Evolutionary conservation across 345 rosid genomes (phyloP).

Genomic region (Murraya paniculata): DNA sequence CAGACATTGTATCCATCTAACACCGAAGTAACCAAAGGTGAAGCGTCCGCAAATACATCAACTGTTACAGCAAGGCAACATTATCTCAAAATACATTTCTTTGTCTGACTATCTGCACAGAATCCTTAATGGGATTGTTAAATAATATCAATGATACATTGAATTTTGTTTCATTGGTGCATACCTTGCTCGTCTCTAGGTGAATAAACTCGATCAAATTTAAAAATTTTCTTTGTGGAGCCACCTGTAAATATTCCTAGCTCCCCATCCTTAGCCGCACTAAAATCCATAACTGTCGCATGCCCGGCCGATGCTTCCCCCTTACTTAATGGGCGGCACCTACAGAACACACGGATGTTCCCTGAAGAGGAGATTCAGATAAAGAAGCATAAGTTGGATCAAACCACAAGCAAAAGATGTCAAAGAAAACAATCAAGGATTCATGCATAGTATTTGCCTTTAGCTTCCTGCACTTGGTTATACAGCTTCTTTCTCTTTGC

Average conservation of each 20-base stretch:
- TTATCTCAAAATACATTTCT: not conserved
- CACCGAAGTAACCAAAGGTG: constrained; percentile 45
- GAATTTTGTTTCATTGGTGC: not conserved
- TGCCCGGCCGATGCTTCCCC: constrained; percentile 34
- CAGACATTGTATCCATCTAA: constrained; percentile 56
- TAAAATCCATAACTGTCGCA: constrained; percentile 38
- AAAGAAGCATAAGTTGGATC: constrained; percentile 6
- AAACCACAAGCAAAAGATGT: not conserved
- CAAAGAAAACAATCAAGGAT: not conserved
- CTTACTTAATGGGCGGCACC: constrained; percentile 46
- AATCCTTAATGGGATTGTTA: not conserved
- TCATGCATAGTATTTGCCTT: constrained; percentile 29
- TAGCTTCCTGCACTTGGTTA: constrained; percentile 43
- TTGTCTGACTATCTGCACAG: not conserved
- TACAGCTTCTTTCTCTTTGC: constrained; percentile 45
- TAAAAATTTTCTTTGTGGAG: constrained; percentile 34
- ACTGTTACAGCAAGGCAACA: constrained; percentile 22
- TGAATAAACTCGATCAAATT: constrained; percentile 47
- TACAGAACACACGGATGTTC: constrained; percentile 48
- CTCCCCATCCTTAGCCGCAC: constrained; percentile 50
- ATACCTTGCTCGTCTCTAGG: constrained; percentile 49
- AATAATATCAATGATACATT: not conserved
- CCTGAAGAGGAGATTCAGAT: constrained; percentile 26
- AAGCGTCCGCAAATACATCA: constrained; percentile 45
- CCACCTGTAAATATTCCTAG: constrained; percentile 36